Base-by-base conservation (phyloP, 768 basidiomycete genomes). In the Coprinellus aureogranulatus region DNA sequence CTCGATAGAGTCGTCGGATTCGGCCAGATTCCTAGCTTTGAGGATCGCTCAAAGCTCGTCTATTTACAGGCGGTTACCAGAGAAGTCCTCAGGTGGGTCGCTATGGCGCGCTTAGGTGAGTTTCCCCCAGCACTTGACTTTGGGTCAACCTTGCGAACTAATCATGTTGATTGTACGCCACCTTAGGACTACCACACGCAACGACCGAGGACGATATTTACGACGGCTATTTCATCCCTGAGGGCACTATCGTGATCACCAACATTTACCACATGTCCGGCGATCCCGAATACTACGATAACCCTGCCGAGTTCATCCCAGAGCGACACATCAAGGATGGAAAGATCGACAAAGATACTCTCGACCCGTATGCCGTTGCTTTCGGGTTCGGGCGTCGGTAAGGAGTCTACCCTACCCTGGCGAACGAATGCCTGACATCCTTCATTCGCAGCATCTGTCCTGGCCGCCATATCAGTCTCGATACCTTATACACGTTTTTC, bases 381-480 rank as follows among this genome's bases (percentile, higher is more conserved):
- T 71, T 69, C 47, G 70, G 70, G 9, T 70, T 64, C 40, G 68
- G 68, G 2, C 61, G 68, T 18, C 51, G 68, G 68, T 67, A 45
- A 34, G 48, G 48, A 27, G 3, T 28, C 48, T 12, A 11, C 12
- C 8, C 18, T n/a, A 16, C 27, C 30, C 4, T 49, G 16, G 8
- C 9, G 26, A 5, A 11, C 9, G 16, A 52, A 20, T 23, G 31
- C 31, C 16, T n/a, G 10, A n/a, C 40, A 34, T 34, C 1, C 6
- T 9, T 49, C 27, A 10, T 16, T 12, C 27, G 30, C 23, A 64
- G 63, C 0, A 68, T 75, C 16, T 79, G 79, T 57, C 77, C 75
- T 30, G 83, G 83, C 0, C 63, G 78, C 70, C 68, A 80, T 59
- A 71, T 84, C 46, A 82, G 82, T 0, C 80, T 84, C 44, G 72